Base-by-base conservation (phyloP, 352 stramenopile species). In the Phytophthora agathidicida region DNA sequence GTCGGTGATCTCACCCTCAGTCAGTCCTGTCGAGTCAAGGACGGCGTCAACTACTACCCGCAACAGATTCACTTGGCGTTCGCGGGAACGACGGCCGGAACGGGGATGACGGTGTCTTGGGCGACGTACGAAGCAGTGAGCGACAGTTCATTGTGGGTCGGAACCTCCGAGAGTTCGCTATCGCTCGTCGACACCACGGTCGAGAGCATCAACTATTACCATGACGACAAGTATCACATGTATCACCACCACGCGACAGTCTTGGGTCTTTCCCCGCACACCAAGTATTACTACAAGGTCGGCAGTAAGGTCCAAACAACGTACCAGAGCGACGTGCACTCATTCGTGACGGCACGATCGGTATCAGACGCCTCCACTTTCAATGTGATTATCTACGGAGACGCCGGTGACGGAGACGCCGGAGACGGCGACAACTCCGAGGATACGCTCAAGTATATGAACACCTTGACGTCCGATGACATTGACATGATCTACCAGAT, bases 401-500 rank as follows among this genome's bases (percentile, higher is more conserved):
- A 88, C 46, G 38, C 69, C 31, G 80, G 80, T 35, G n/a, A 83
- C 44, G 80, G 77, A 13, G 77, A 88, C 41, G 41, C 68, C 26
- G 80, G 77, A 32, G 68, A 76, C 1, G 68, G 67, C n/a, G 28
- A 60, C 5, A 75, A 87, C 24, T 71, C 75, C 2, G 50, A 53
- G 4, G 33, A 46, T 5, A 86, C 73, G 9, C 60, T 80, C 41
- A 19, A 32, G 6, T 68, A 71, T 24, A 23, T 90, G 22, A 83
- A 77, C 41, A 41, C 54, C 10, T 31, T 74, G 31, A 59, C 63
- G 7, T 42, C 42, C 1, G 52, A 56, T n/a, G 55, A 68, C 2
- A 37, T 89, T 2, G 72, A 88, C 31, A 71, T 92, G 26, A 66
- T 92, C 20, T 88, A 80, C 68, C 80, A 94, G 42, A 30, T 91